These are phyloP conservation scores for Rosa rugosa DNA, from an alignment of 306 rosid species.

Conservation along the genomic window DNA sequence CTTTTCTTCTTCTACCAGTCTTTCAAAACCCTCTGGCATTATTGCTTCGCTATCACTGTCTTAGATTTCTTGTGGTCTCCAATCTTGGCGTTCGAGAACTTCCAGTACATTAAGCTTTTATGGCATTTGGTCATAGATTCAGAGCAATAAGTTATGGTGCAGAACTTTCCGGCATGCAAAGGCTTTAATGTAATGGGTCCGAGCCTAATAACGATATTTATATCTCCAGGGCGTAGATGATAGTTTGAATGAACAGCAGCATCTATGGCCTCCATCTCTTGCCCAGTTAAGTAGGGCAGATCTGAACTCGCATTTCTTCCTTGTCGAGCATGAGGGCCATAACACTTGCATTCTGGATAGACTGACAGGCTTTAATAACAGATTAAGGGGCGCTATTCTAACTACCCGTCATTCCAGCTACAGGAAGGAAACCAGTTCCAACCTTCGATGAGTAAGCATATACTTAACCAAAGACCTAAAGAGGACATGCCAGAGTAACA, in stretches of 20 bases:
- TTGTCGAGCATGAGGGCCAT: background rate
- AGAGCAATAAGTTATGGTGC: background rate
- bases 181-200: background rate
- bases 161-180: background rate
- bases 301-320: background rate
- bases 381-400: background rate
- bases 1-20: background rate
- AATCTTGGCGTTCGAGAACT: background rate
- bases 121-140: background rate
- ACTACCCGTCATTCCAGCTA: background rate
- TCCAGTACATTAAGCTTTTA: background rate
- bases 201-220: background rate
- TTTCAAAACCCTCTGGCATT: constrained; percentile 4
- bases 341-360: background rate
- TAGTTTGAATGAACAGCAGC: background rate
- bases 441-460: background rate
- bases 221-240: background rate
- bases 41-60: background rate
- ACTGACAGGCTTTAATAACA: too few relatives aligned
- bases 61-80: background rate
- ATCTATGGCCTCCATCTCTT: background rate
- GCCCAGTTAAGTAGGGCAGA: background rate
- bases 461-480: background rate
- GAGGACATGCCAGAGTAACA: background rate
- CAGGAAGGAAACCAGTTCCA: background rate